Conservation (phyloP, 306 rosid species). For the Cucumis cinereus region DNA sequence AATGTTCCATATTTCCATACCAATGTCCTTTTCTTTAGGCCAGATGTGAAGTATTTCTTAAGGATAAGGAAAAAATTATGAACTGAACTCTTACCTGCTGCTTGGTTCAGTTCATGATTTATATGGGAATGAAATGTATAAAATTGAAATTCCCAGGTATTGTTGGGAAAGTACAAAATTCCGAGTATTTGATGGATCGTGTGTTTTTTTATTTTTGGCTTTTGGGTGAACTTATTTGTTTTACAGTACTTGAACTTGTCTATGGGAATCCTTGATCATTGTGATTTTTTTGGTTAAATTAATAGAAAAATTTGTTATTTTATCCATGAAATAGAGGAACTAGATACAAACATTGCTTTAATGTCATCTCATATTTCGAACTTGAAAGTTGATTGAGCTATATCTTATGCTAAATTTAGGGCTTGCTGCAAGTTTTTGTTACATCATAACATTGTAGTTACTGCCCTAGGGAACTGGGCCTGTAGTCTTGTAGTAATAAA, state of each 20-base stretch:
- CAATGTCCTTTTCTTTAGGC: not conserved
- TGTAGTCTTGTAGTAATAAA: not conserved
- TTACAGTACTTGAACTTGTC: not conserved
- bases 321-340: not conserved
- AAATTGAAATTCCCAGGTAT: not conserved
- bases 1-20: not conserved
- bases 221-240: not conserved
- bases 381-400: not conserved
- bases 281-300: not conserved
- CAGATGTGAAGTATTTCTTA: not conserved
- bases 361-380: not conserved
- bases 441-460: not conserved
- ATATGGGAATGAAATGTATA: not conserved
- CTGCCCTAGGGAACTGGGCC: not conserved
- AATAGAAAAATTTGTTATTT: not conserved
- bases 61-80: not conserved
- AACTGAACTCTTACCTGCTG: not conserved
- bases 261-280: not conserved
- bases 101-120: not conserved
- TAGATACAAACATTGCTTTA: not conserved
- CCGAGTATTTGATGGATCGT: not conserved
- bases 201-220: not conserved
- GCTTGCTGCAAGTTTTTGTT: not conserved
- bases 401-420: not conserved
- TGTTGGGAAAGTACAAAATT: not conserved